Evolutionary conservation across 2,329 filamentous ascomycete species (phyloP).

Genomic region (Cladosporium sp.): DNA sequence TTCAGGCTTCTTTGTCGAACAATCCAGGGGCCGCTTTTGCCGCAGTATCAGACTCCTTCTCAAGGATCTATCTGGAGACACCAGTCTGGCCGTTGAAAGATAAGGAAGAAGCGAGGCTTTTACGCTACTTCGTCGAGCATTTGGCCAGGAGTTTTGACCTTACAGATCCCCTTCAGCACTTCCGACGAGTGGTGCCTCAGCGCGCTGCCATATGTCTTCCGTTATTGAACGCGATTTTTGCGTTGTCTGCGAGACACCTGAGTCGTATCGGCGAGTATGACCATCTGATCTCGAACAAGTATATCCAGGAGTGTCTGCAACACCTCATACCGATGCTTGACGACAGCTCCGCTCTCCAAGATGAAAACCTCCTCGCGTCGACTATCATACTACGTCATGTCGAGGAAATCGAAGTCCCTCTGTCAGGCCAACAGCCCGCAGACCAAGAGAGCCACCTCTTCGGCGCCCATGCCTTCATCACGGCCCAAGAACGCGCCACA

Average conservation of each 20-base stretch:
- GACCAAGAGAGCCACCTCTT: slow-evolving; percentile 25
- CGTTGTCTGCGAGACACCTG: slow-evolving; percentile 50
- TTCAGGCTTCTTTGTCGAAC: slow-evolving; percentile 18
- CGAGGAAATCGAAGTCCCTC: slow-evolving; percentile 47
- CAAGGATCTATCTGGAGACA: slow-evolving; percentile 25
- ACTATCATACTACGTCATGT: slow-evolving; percentile 52
- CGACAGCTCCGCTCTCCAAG: slow-evolving; percentile 35
- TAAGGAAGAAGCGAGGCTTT: slow-evolving; percentile 26
- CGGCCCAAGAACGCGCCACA: slow-evolving; percentile 25
- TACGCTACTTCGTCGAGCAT: slow-evolving; percentile 29
- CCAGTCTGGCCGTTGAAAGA: slow-evolving; percentile 27
- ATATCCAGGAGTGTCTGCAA: slow-evolving; percentile 50
- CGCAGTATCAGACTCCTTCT: slow-evolving; percentile 17
- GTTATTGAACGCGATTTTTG: slow-evolving; percentile 52
- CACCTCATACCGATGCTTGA: slow-evolving; percentile 45
- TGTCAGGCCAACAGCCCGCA: slow-evolving; percentile 19
- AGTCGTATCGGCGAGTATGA: slow-evolving; percentile 46
- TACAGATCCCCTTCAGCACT: slow-evolving; percentile 38
- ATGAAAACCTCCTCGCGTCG: slow-evolving; percentile 50
- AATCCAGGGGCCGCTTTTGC: slow-evolving; percentile 7
- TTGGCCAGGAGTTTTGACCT: slow-evolving; percentile 28
- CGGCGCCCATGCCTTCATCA: slow-evolving; percentile 32
- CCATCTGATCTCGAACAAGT: slow-evolving; percentile 45
- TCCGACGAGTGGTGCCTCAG: slow-evolving; percentile 49
- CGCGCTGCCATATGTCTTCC: slow-evolving; percentile 46